Conservation (phyloP, 495 filamentous ascomycete species). For the Penicillium riverlandense region DNA sequence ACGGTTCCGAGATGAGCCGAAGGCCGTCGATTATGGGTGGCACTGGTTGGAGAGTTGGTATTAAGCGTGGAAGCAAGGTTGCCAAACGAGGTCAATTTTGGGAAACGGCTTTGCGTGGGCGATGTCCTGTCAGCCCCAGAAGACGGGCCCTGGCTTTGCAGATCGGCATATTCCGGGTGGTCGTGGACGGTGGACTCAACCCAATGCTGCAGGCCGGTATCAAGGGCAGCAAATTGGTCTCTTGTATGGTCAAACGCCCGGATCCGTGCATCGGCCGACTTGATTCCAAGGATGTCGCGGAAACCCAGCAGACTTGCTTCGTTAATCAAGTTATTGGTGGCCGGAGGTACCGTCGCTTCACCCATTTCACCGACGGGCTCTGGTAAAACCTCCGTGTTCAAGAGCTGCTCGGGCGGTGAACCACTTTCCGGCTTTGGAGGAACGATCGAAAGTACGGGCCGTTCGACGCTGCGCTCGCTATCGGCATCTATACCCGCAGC, state of each 20-base stretch:
- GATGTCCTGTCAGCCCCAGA: conserved; percentile 22
- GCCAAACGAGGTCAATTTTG: conserved; percentile 31
- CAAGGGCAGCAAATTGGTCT: conserved; percentile 58
- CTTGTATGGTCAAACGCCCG: conserved; percentile 61
- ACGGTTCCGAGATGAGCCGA: conserved; percentile 32
- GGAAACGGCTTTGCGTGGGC: conserved; percentile 39
- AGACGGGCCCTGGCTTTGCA: conserved; percentile 26
- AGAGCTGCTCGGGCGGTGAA: conserved; percentile 13
- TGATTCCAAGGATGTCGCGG: conserved; percentile 63
- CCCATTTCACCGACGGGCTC: not conserved
- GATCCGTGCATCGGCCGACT: conserved; percentile 55
- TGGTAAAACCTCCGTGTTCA: conserved; percentile 1
- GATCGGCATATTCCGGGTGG: conserved; percentile 45
- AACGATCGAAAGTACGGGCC: conserved; percentile 19
- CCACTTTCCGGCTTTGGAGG: conserved; percentile 12
- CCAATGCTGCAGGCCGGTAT: conserved; percentile 74
- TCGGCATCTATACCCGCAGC: conserved; percentile 9
- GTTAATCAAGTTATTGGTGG: conserved; percentile 5
- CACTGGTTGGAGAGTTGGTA: conserved; percentile 20
- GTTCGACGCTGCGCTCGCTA: conserved; percentile 5
- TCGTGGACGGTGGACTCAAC: conserved; percentile 41
- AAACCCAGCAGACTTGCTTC: conserved; percentile 49
- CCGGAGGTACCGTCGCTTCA: not conserved
- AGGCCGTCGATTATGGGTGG: conserved; percentile 27
- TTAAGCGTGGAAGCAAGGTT: conserved; percentile 37